Evolutionary conservation across 495 filamentous ascomycete species (phyloP).

Genomic region (Aspergillus funiculosus): DNA sequence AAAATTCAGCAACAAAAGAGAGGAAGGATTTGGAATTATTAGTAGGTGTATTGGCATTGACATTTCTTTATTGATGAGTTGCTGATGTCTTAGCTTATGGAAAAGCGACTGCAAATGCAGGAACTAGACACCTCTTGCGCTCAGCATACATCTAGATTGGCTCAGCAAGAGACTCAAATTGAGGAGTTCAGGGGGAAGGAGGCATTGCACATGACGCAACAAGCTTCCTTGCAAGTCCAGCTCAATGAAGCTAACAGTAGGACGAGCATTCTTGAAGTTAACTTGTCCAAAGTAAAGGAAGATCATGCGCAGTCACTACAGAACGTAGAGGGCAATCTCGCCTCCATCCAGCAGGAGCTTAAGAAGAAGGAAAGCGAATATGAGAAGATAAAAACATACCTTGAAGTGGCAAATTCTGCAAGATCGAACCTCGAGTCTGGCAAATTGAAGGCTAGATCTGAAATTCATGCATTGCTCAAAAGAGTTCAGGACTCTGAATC

Average conservation of each 20-base stretch:
- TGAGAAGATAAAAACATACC: conserved; percentile 7
- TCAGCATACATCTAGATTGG: conserved; percentile 14
- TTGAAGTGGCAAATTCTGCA: conserved; percentile 14
- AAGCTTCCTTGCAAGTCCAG: conserved; percentile 18
- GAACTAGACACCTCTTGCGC: conserved; percentile 15
- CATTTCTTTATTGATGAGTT: neutral
- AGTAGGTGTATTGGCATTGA: conserved; percentile 13
- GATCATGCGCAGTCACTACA: conserved; percentile 4
- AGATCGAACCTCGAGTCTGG: conserved; percentile 18
- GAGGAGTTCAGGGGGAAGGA: conserved; percentile 21
- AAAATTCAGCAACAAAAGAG: conserved; percentile 11
- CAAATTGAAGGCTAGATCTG: conserved; percentile 21
- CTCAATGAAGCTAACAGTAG: conserved; percentile 23
- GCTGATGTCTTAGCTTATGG: conserved; percentile 23
- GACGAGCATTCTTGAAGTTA: conserved; percentile 16
- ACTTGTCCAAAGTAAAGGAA: conserved; percentile 4
- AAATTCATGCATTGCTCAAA: conserved; percentile 22
- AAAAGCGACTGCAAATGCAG: conserved; percentile 21
- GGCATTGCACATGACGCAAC: conserved; percentile 14
- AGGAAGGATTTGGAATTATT: conserved; percentile 6
- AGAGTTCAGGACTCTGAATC: conserved; percentile 27
- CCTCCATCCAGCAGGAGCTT: conserved; percentile 5
- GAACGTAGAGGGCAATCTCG: conserved; percentile 11
- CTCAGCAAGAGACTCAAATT: conserved; percentile 21
- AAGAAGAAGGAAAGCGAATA: conserved; percentile 18